Conservation (phyloP, 345 rosid species). For the Pelargonium nanum region DNA sequence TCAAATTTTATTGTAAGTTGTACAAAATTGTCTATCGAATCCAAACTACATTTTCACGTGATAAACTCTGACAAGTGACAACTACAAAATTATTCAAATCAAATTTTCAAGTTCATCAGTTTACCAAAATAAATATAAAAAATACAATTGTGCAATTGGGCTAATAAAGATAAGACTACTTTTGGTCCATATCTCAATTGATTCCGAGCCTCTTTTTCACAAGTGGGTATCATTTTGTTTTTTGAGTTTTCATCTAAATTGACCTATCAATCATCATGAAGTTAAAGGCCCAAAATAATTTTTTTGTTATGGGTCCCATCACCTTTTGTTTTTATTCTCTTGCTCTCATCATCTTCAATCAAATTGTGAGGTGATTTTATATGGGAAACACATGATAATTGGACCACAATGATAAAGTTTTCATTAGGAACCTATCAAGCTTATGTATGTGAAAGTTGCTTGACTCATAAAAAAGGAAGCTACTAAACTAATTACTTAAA, state of each 20-base stretch:
- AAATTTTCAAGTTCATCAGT: too few relatives aligned
- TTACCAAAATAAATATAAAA: too few relatives aligned
- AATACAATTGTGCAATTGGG: not conserved
- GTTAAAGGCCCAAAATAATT: not conserved
- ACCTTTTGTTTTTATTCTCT: not conserved
- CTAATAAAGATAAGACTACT: too few relatives aligned
- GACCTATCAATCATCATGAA: not conserved
- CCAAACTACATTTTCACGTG: too few relatives aligned
- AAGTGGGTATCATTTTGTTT: not conserved
- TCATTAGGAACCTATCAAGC: not conserved
- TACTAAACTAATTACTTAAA: too few relatives aligned
- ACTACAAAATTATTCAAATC: too few relatives aligned
- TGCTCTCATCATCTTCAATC: not conserved
- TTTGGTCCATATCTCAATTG: not conserved
- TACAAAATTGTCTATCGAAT: too few relatives aligned
- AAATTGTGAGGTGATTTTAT: not conserved
- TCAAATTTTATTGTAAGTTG: too few relatives aligned
- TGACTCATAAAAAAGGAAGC: not conserved
- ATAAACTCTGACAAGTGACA: too few relatives aligned
- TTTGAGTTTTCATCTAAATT: not conserved
- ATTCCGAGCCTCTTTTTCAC: not conserved
- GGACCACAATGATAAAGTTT: not conserved
- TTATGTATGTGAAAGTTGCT: not conserved
- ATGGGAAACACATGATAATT: not conserved
- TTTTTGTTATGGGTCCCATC: not conserved